phyloP scores from a whole-genome alignment of 2,329 filamentous ascomycete species.

The Teratosphaeria gauchensis region DNA sequence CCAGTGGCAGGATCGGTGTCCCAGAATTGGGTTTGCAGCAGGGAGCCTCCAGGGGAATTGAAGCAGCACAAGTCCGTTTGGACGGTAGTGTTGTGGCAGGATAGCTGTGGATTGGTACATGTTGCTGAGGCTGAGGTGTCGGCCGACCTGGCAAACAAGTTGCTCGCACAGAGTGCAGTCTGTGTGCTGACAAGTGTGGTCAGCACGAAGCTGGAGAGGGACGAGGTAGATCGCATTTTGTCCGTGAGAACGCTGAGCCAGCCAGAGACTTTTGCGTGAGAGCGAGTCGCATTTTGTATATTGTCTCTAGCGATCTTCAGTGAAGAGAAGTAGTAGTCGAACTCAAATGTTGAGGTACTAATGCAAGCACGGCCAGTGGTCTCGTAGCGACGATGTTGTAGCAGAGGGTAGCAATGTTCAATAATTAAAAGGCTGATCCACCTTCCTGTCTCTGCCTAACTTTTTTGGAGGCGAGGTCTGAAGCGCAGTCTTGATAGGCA shows the following conservation, averaged over 20 bases:
- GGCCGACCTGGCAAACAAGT: slow-evolving; percentile 4
- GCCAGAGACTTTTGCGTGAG: background rate
- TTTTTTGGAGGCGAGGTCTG: background rate
- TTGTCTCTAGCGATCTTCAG: background rate
- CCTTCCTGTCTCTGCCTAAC: background rate
- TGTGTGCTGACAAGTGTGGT: slow-evolving; percentile 20
- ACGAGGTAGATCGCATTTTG: slow-evolving; percentile 18
- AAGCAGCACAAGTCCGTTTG: slow-evolving; percentile 62
- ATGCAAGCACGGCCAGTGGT: background rate
- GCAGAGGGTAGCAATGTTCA: background rate
- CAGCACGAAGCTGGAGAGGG: slow-evolving; percentile 16
- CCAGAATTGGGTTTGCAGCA: slow-evolving; percentile 72
- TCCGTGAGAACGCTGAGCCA: background rate
- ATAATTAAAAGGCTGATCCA: background rate
- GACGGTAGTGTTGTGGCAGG: slow-evolving; percentile 54
- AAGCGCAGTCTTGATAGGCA: background rate
- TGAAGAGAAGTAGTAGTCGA: background rate
- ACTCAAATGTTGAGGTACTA: background rate
- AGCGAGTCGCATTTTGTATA: background rate
- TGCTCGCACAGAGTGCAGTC: slow-evolving; percentile 15
- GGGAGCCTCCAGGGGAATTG: slow-evolving; percentile 59
- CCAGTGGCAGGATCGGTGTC: slow-evolving; percentile 56
- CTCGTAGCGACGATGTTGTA: background rate
- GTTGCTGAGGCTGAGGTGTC: slow-evolving; percentile 11
- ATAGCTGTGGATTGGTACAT: slow-evolving; percentile 39